A percentile compares a stretch with the other conserved stretches of the same genome.
Evolutionary conservation across 148 eudicot genomes (phyloP).

Genomic region (Heliamphora exappendiculata): DNA sequence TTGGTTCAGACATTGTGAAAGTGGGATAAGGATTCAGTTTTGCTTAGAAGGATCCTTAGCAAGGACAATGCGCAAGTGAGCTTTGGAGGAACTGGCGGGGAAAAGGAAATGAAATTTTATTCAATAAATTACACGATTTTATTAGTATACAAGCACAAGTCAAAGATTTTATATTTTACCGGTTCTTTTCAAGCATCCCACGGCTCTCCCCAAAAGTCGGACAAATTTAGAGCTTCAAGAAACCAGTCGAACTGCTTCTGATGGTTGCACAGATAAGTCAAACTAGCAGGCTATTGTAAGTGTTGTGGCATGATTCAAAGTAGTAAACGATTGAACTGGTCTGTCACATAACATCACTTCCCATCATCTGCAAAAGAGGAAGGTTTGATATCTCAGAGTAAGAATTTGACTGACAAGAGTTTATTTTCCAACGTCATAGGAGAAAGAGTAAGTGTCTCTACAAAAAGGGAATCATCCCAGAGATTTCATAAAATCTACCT

Average conservation of each 20-base stretch:
- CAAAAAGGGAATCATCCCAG: too few species aligned
- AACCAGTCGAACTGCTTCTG: neutral
- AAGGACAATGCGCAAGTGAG: neutral
- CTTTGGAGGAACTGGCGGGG: neutral
- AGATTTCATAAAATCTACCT: too few species aligned
- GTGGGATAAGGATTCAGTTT: neutral
- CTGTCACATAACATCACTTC: conserved; percentile 29
- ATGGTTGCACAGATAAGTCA: neutral
- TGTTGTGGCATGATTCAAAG: neutral
- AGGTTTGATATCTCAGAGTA: neutral
- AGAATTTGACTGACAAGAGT: neutral
- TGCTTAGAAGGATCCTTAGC: neutral
- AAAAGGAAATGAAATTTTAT: neutral
- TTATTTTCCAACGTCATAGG: neutral
- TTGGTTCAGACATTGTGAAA: neutral
- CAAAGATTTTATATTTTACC: neutral
- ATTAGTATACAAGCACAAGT: neutral
- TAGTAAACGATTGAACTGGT: conserved; percentile 5
- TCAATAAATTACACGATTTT: neutral
- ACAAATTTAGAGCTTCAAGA: neutral
- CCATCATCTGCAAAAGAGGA: conserved; percentile 60
- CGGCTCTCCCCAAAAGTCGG: neutral
- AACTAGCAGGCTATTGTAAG: neutral
- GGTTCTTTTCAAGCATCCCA: neutral
- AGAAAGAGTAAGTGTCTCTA: neutral